A percentile compares a stretch with the other conserved stretches of the same genome.
Evolutionary conservation across 768 basidiomycete genomes (phyloP).

Genomic region (Leccinum imitatum): DNA sequence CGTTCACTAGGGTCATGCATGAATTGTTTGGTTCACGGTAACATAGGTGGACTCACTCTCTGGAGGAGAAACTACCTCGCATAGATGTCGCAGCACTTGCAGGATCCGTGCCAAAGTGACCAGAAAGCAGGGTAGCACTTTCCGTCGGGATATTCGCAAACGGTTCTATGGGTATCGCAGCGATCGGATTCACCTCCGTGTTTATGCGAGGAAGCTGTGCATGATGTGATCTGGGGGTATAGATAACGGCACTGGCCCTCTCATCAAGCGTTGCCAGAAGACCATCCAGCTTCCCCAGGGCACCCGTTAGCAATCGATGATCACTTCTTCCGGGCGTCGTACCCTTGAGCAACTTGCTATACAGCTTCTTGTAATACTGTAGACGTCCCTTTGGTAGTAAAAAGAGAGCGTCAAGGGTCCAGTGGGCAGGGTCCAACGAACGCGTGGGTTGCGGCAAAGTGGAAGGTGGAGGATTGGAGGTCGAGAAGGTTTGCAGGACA

Average conservation of each 20-base stretch:
- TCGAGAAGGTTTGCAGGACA: slow-evolving; percentile 70
- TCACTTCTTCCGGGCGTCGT: slow-evolving; percentile 86
- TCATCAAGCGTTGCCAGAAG: slow-evolving; percentile 69
- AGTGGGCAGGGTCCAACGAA: slow-evolving; percentile 44
- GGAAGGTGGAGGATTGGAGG: slow-evolving; percentile 56
- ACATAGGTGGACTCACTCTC: slow-evolving; percentile 44
- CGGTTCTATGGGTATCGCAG: not conserved
- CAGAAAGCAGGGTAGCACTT: slow-evolving; percentile 15
- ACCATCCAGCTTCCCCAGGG: slow-evolving; percentile 75
- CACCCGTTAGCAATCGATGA: slow-evolving; percentile 74
- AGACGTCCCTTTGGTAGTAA: slow-evolving; percentile 80
- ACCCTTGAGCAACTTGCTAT: slow-evolving; percentile 80
- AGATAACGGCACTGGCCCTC: slow-evolving; percentile 44
- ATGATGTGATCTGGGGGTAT: not conserved
- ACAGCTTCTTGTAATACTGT: slow-evolving; percentile 91
- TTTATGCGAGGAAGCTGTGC: not conserved
- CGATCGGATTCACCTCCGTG: not conserved
- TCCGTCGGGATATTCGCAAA: slow-evolving; percentile 4
- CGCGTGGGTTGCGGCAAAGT: slow-evolving; percentile 35
- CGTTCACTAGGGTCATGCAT: slow-evolving; percentile 45
- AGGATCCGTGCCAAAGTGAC: slow-evolving; percentile 25
- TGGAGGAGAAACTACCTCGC: slow-evolving; percentile 51
- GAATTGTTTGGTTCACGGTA: slow-evolving; percentile 6
- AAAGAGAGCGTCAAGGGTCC: slow-evolving; percentile 90
- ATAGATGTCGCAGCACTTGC: slow-evolving; percentile 53